Evolutionary conservation across 352 stramenopile genomes (phyloP).

Genomic region (Globisporangium cystogenes): DNA sequence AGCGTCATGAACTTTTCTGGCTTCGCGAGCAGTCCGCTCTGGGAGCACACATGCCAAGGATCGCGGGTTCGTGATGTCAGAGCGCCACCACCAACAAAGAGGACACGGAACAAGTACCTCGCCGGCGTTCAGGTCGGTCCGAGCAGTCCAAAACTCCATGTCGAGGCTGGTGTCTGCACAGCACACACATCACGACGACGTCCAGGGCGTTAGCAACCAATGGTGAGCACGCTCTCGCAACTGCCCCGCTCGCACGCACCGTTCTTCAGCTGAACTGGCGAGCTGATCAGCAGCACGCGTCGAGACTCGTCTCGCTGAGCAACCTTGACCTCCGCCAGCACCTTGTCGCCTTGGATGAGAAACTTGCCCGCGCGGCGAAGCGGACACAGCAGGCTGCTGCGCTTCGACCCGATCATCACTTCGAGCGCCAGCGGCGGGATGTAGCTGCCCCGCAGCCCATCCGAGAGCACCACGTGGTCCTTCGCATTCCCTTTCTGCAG

Average conservation of each 20-base stretch:
- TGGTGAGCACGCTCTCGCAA: neutral
- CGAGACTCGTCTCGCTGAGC: constrained; percentile 81
- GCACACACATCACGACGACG: constrained; percentile 5
- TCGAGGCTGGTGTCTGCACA: constrained; percentile 63
- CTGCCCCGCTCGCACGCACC: constrained; percentile 24
- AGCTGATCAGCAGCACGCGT: constrained; percentile 77
- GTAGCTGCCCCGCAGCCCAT: constrained; percentile 74
- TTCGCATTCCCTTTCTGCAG: constrained; percentile 18
- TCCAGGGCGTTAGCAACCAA: constrained; percentile 1
- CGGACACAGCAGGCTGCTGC: constrained; percentile 76
- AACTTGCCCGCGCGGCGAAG: constrained; percentile 84
- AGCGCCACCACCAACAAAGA: neutral
- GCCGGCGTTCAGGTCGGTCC: constrained; percentile 37
- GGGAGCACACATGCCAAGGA: neutral
- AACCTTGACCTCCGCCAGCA: constrained; percentile 86
- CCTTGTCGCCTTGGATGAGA: constrained; percentile 80
- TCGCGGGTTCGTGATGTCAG: neutral
- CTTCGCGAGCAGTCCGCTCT: constrained; percentile 35
- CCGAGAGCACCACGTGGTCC: constrained; percentile 65
- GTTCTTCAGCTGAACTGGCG: constrained; percentile 87
- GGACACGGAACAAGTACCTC: constrained; percentile 24
- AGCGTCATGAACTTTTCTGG: constrained; percentile 39
- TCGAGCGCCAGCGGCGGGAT: constrained; percentile 82
- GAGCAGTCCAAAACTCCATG: constrained; percentile 78
- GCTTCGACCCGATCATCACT: constrained; percentile 64